Base-by-base conservation (phyloP, 495 filamentous ascomycete species). In the Penicillium odoratum region DNA sequence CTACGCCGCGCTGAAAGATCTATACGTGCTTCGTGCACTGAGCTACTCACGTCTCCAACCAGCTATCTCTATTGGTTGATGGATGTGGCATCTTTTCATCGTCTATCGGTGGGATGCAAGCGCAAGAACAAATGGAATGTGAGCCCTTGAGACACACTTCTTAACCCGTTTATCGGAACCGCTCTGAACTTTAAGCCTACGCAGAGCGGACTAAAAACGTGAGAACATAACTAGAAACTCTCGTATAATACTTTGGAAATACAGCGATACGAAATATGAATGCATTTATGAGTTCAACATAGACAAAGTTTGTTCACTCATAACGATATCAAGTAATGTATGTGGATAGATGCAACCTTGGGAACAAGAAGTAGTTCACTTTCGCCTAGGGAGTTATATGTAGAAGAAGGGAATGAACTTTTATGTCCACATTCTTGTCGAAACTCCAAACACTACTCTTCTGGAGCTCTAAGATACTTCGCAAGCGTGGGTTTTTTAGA, bases 141-240 rank as follows among this genome's bases (percentile, higher is more conserved):
- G 75, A 73, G 66, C 65, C 73, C 33, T 58, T 28, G 56, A 56
- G 69, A 67, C 68, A 78, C 75, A 71, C 75, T 75, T 75, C 64
- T 55, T 49, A 59, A 69, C 75, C 67, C 75, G 72, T 79, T 80
- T 81, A 65, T 77, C 76, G 69, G 76, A 79, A 70, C 75, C 75
- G 68, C 66, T 67, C 67, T 76, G 67, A 50, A 56, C 61, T 73
- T 53, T 72, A 68, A 81, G 78, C 65, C 74, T 76, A 75, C 71
- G 70, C 72, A 74, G 70, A 69, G 63, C 75, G 78, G 78, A 81
- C 78, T 81, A 81, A 78, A 74, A 78, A 78, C 69, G 77, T 50
- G 76, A 75, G 76, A 69, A 81, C 75, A 80, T 5, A 21, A 44
- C 9, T 18, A 25, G 40, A 44, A 21, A 46, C 1, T 6, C 18